Evolutionary conservation across 345 rosid genomes (phyloP), one percentile per base, ranked within the genome.

Genomic region (Tarenaya hassleriana): DNA sequence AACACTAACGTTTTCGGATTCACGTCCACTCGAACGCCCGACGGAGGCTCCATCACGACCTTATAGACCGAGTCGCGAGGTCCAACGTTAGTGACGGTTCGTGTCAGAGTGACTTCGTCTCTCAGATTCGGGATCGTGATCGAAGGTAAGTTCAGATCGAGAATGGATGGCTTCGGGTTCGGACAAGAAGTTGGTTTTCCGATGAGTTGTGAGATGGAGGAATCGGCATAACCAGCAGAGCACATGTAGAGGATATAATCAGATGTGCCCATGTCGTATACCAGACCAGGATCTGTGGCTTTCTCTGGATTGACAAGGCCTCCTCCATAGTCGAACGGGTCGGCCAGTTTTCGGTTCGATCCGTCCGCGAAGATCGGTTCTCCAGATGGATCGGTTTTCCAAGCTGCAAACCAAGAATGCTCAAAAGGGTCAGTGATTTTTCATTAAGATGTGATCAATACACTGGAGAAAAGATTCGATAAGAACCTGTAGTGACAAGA

Each of bases 81-180:
- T 32, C 88, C 84, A 13, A 78, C 82, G 34, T 78, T 81, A 12
- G 76, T 76, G 10, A 76, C 82, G 2, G 44, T 65, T 60, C 84
- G 74, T 34, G 58, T 68, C n/a, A 76, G 77, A 1, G 67, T 72
- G 4, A 63, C 64, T 68, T 40, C 60, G 48, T 50, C 52, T 31
- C 35, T 66, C 35, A 77, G 73, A 60, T 73, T 62, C 55, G 77
- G 75, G 43, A 73, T 66, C 2, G 67, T 66, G 61, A 78, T 68
- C 15, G 78, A n/a, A n/a, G n/a, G n/a, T n/a, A n/a, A n/a, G n/a
- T n/a, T n/a, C n/a, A n/a, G n/a, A n/a, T n/a, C n/a, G 75, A 73
- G 62, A 48, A 43, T 60, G 5, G 50, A 27, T 11, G 58, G 50
- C 18, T 20, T 60, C 46, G 38, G 71, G 63, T 53, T 58, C 41